Conservation (phyloP, 371 early-diverging fungal species). For the Rhizopus stolonifer region DNA sequence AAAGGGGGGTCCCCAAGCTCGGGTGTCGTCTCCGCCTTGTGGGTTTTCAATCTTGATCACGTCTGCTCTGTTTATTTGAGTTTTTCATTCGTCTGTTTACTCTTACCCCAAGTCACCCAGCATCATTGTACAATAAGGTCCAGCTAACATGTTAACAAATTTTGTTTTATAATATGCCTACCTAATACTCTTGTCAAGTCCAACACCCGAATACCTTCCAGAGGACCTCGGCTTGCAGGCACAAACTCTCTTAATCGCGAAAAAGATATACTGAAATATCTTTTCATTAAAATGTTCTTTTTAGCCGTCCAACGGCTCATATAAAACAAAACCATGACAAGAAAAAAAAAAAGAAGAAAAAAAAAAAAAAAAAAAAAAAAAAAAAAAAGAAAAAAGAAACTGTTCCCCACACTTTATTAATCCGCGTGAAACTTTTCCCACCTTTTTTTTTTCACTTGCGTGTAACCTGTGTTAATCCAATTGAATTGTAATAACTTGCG, state of each 20-base stretch:
- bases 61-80: conserved; percentile 64
- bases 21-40: conserved; percentile 80
- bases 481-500: conserved; percentile 34
- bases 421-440: conserved; percentile 2
- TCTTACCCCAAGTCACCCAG: conserved; percentile 83
- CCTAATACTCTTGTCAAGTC: conserved; percentile 85
- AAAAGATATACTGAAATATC: conserved; percentile 9
- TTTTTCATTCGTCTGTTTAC: not conserved
- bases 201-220: conserved; percentile 76
- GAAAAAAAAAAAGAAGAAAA: too few relatives aligned
- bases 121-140: conserved; percentile 84
- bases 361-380: not conserved
- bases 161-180: conserved; percentile 22
- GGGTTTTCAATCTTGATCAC: conserved; percentile 90
- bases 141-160: conserved; percentile 50
- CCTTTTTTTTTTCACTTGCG: not conserved
- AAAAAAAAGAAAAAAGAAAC: not conserved
- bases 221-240: conserved; percentile 37
- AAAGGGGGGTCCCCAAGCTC: conserved; percentile 84
- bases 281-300: not conserved
- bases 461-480: conserved; percentile 4
- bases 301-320: not conserved
- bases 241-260: conserved; percentile 12
- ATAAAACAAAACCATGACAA: not conserved
- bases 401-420: conserved; percentile 5